Evolutionary conservation across 2,329 filamentous ascomycete species (phyloP), one percentile per base, ranked within the genome.

Genomic region (Venturia oleaginea): DNA sequence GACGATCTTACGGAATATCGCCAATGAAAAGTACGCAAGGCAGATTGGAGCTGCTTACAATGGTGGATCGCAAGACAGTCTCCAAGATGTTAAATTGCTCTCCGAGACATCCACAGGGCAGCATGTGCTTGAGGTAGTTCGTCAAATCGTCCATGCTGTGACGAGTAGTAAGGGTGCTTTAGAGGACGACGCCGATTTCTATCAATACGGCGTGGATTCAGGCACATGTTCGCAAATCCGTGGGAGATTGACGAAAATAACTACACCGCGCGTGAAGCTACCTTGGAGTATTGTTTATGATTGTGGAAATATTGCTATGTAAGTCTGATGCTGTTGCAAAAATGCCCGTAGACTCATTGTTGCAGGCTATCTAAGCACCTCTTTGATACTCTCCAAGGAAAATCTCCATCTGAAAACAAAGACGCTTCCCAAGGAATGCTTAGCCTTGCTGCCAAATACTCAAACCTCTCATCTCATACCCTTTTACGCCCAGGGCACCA

Each of bases 1-100:
- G 3, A 85, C 81, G 0, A 78, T 82, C 64, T 84, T 84, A 59
- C 78, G 83, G 2, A 78, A 78, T 4, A 77, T 78, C 24, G 76
- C 81, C 10, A 83, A 84, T 66, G 72, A 74, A 51, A 71, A 78
- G 34, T 84, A 83, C 63, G 74, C 76, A 13, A 69, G 76, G 0
- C 69, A 79, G n/a, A 84, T 85, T 43, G 76, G 80, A 19, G 68
- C 69, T 4, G 73, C 76, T 1, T 84, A 84, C 64, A 62, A 11
- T 17, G 42, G 30, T 5, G 38, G 15, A n/a, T 4, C 42, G 30
- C 38, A 37, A 4, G 42, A 37, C 10, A 38, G 19, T 46, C 27
- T 13, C 10, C 27, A 2, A 37, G 55, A 15, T 42, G 10, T 19
- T 4, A 37, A 27, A 27, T 2, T 42, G 5, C 27, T 57, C 6